Evolutionary conservation across 495 filamentous ascomycete genomes (phyloP), one percentile per base, ranked within the genome.

Genomic region (Penicillium psychrofluorescens): DNA sequence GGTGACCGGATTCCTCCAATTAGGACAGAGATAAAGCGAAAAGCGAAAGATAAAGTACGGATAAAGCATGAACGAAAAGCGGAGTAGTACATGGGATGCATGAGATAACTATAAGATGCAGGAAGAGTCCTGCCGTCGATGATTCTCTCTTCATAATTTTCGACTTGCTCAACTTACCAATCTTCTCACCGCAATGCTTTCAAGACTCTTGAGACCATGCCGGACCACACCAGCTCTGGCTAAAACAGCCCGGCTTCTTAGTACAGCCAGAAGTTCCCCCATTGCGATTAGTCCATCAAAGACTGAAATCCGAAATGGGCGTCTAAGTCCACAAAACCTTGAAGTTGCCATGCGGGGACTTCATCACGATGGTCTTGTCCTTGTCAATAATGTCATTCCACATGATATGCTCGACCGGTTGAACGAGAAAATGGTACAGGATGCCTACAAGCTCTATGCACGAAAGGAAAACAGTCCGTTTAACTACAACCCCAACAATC

Each of bases 401-500:
- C 64, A 67, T 44, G 50, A 56, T 0, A 44, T 63, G 9, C 55
- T 79, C n/a, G 66, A 77, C 42, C 53, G 53, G 11, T 45, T 80
- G n/a, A 75, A 77, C 48, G 41, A 49, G 31, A 72, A 67, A 33
- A 77, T 79, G 76, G 59, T 72, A 3, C 38, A 70, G 31, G 76
- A 80, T 54, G 71, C 75, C 11, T 54, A 54, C 12, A 41, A 39
- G 2, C 57, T 77, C 11, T 64, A 70, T 40, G 57, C 45, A 4
- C 50, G 53, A 41, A 70, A 70, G n/a, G 64, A 71, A 13, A 59
- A 71, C 33, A 64, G 65, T 6, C 73, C 74, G 0, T 76, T 68
- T 51, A 76, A 78, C 42, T 76, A 73, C 45, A 75, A 75, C 50
- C 63, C 65, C 6, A 72, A 70, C 7, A 76, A 79, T 47, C 61